A percentile compares a stretch with the other conserved stretches of the same genome.
Conservation (phyloP, 192 early-diverging fungal species). For the Entomortierella parvispora region DNA sequence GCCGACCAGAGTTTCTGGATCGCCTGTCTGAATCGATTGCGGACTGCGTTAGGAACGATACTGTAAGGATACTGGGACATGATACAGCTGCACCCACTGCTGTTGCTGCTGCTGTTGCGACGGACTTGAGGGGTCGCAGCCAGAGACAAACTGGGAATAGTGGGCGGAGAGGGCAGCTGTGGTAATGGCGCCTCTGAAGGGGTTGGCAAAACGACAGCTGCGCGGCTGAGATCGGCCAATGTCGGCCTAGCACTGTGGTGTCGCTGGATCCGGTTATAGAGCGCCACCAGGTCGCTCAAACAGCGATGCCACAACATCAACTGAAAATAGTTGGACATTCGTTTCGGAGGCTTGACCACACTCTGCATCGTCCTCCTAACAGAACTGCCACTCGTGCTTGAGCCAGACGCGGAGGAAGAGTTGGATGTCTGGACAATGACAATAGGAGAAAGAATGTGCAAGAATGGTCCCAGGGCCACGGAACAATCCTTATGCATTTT, state of each 20-base stretch:
- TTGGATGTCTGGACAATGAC: background rate
- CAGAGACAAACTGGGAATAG: no score
- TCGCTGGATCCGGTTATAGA: conserved; percentile 12
- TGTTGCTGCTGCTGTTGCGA: no score
- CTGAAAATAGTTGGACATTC: conserved; percentile 12
- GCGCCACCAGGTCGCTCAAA: conserved; percentile 6
- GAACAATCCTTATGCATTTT: background rate
- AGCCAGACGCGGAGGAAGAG: background rate
- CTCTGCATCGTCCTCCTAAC: no score
- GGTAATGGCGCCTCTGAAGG: no score
- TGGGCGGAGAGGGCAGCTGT: no score
- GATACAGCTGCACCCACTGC: no score
- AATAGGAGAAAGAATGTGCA: background rate
- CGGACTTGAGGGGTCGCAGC: no score
- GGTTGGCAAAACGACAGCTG: no score
- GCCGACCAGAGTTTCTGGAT: no score
- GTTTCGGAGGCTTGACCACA: conserved; percentile 3
- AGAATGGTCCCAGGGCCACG: conserved; percentile 1
- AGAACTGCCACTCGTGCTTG: background rate
- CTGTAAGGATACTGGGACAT: background rate
- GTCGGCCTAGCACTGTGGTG: no score
- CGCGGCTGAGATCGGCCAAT: no score
- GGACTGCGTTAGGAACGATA: background rate
- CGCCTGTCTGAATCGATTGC: no score
- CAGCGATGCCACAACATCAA: conserved; percentile 26